Percentiles rank a stretch among this genome's conserved stretches.
Evolutionary conservation across 768 basidiomycete genomes (phyloP).

Genomic region (Butyriboletus loyo): DNA sequence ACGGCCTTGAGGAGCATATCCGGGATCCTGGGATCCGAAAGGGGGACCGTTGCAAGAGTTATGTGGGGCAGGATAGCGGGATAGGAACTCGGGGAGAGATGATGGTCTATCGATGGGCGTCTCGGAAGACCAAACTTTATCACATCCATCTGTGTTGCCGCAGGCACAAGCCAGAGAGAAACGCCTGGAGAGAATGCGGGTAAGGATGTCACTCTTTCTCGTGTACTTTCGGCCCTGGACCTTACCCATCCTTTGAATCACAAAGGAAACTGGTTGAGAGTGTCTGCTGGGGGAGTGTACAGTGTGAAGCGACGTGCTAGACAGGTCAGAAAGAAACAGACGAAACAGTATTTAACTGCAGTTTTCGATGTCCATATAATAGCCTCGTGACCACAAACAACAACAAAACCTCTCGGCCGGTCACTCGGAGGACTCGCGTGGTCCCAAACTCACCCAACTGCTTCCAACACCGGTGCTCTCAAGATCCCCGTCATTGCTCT

Average conservation of each 20-base stretch:
- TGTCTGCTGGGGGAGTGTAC: not conserved
- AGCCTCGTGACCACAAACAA: not conserved
- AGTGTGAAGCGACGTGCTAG: not conserved
- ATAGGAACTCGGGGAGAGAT: conserved; percentile 43
- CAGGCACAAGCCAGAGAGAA: conserved; percentile 71
- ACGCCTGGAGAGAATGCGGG: conserved; percentile 39
- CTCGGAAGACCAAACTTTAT: conserved; percentile 49
- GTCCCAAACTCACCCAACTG: conserved; percentile 68
- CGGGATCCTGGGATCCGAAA: not conserved
- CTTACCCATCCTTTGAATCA: conserved; percentile 21
- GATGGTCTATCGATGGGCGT: conserved; percentile 20
- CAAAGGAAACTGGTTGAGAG: not conserved
- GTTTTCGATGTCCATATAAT: not conserved
- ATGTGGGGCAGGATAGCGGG: conserved; percentile 67
- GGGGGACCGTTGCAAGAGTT: conserved; percentile 53
- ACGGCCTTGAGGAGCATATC: conserved; percentile 39
- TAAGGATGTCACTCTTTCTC: not conserved
- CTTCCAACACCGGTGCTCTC: conserved; percentile 49
- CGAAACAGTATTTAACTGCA: conserved; percentile 1
- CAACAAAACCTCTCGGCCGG: not conserved
- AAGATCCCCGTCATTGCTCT: conserved; percentile 57
- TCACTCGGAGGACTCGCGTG: conserved; percentile 22
- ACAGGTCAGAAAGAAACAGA: not conserved
- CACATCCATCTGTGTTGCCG: conserved; percentile 37
- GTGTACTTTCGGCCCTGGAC: not conserved